Conservation (phyloP, 2,329 filamentous ascomycete genomes). For the Nemania sp. region DNA sequence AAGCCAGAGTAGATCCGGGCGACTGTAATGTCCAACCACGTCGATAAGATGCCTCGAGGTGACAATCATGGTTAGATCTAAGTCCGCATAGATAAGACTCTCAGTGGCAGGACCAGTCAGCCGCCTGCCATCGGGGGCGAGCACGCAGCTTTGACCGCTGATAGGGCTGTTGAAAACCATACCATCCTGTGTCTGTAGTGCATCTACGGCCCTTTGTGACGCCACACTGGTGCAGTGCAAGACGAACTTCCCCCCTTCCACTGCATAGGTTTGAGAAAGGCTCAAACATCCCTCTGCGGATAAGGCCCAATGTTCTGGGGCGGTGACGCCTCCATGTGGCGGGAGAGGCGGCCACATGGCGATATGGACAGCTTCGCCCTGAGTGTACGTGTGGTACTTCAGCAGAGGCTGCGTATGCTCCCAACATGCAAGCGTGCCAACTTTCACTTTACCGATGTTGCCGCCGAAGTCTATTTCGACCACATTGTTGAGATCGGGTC, state of each 20-base stretch:
- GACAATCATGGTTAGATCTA: slow-evolving; percentile 49
- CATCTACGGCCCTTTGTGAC: not conserved
- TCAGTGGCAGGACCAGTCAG: slow-evolving; percentile 44
- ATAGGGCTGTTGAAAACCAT: slow-evolving; percentile 27
- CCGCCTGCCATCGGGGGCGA: slow-evolving; percentile 53
- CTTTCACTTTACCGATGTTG: slow-evolving; percentile 38
- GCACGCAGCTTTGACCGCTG: slow-evolving; percentile 51
- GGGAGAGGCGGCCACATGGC: slow-evolving; percentile 50
- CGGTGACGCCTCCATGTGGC: slow-evolving; percentile 29
- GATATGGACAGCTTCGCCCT: slow-evolving; percentile 53
- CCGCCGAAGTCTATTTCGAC: slow-evolving; percentile 47
- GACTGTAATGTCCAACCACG: slow-evolving; percentile 53
- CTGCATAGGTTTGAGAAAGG: slow-evolving; percentile 44
- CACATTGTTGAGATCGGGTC: slow-evolving; percentile 46
- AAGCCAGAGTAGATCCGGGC: slow-evolving; percentile 51
- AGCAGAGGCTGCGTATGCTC: slow-evolving; percentile 57
- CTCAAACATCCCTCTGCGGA: slow-evolving; percentile 40
- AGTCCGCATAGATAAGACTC: slow-evolving; percentile 53
- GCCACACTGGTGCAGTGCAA: slow-evolving; percentile 2
- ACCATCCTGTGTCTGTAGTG: not conserved
- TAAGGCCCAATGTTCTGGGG: slow-evolving; percentile 32
- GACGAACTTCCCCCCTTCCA: slow-evolving; percentile 44
- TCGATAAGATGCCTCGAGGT: slow-evolving; percentile 51
- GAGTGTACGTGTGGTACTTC: slow-evolving; percentile 50
- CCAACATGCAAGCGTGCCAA: slow-evolving; percentile 52